These are phyloP conservation scores for Alternaria rosae DNA, from an alignment of 2,329 filamentous ascomycete species.

Conservation along the genomic window DNA sequence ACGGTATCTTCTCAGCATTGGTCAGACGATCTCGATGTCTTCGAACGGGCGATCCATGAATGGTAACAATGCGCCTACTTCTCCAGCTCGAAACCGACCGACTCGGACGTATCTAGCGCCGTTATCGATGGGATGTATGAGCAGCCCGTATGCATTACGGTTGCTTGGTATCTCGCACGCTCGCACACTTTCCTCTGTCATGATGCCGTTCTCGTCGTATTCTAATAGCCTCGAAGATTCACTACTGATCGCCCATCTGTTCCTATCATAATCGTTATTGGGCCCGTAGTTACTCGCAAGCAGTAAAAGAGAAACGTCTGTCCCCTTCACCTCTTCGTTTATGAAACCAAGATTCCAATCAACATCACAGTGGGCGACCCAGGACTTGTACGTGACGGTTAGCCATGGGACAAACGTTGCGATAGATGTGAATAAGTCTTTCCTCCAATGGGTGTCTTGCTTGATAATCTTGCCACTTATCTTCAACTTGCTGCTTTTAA, in stretches of 20 bases:
- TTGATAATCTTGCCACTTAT: background rate
- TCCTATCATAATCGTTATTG: too few relatives aligned
- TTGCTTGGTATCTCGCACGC: background rate
- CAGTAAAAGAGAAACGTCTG: background rate
- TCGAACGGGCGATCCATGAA: background rate
- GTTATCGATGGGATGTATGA: background rate
- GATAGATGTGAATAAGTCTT: too few relatives aligned
- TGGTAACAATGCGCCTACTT: background rate
- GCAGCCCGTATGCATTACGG: background rate
- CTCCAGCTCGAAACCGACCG: background rate
- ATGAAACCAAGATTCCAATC: fast-evolving
- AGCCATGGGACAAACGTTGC: too few relatives aligned
- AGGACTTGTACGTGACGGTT: background rate
- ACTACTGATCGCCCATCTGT: too few relatives aligned
- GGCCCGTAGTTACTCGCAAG: background rate
- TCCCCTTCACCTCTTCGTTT: background rate
- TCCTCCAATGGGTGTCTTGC: too few relatives aligned
- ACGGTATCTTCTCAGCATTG: background rate
- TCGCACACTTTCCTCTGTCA: background rate
- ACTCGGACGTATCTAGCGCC: background rate
- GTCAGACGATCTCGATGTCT: background rate
- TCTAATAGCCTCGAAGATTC: background rate
- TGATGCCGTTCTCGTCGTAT: background rate
- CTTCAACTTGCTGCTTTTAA: background rate
- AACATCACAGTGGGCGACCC: fast-evolving